phyloP scores from a whole-genome alignment of 306 rosid species.

The Lathyrus aphaca region DNA sequence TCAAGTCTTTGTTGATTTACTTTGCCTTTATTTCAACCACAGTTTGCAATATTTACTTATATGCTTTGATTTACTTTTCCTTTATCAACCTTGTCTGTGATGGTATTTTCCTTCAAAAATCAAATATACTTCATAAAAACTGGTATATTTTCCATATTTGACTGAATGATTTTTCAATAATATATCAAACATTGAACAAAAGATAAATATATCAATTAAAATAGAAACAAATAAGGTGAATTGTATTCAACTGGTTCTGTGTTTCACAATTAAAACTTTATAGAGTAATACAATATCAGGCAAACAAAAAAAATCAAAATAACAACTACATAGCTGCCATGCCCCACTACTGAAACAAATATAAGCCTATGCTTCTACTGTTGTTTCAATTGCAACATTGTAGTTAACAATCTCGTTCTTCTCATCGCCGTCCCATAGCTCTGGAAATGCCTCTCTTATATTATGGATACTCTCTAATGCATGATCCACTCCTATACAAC shows the following conservation, averaged over 20 bases:
- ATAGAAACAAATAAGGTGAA: not conserved
- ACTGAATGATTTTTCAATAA: too few relatives aligned
- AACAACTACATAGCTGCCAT: conserved; percentile 4
- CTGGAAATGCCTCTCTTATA: conserved; percentile 82
- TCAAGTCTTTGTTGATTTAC: not conserved
- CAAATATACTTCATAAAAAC: too few relatives aligned
- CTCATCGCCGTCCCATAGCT: conserved; percentile 70
- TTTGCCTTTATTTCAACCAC: too few relatives aligned
- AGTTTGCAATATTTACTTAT: too few relatives aligned
- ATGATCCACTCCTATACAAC: conserved; percentile 58
- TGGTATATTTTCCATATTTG: too few relatives aligned
- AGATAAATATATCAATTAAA: not conserved
- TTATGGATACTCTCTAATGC: conserved; percentile 94
- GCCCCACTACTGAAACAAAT: not conserved
- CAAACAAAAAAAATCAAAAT: not conserved
- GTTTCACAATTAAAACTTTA: not conserved
- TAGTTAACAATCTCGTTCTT: conserved; percentile 45
- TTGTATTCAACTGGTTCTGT: not conserved
- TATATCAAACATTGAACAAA: not conserved
- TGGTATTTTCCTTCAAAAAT: too few relatives aligned
- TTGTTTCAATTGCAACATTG: conserved; percentile 71
- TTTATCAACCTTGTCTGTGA: too few relatives aligned
- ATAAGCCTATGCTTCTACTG: conserved; percentile 66
- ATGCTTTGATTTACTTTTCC: too few relatives aligned
- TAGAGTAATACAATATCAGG: not conserved